Conservation (phyloP, 2,329 filamentous ascomycete genomes). For the Botrytis pseudocinerea region DNA sequence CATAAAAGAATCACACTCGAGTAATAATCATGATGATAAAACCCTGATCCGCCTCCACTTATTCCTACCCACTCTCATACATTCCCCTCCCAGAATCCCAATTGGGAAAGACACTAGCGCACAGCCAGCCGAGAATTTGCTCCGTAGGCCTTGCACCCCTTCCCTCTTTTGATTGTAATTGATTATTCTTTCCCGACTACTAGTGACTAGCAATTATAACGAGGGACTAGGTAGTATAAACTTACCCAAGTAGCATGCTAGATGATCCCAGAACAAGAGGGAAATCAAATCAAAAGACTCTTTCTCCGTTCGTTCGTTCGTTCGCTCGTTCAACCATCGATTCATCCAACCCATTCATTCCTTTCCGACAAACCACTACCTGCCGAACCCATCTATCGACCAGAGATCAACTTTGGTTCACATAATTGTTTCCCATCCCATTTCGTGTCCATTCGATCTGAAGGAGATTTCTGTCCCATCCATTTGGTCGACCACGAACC, state of each 20-base stretch:
- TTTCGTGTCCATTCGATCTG: neutral
- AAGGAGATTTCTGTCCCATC: neutral
- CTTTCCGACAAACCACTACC: neutral
- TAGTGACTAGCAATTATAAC: neutral
- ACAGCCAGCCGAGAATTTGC: constrained; percentile 15
- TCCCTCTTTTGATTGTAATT: constrained; percentile 15
- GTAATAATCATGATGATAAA: neutral
- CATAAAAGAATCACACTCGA: neutral
- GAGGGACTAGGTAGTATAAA: constrained; percentile 1
- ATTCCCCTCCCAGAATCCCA: constrained; percentile 9
- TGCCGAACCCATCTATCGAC: neutral
- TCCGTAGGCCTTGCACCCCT: neutral
- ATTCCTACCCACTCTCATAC: constrained; percentile 15
- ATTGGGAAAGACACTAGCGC: constrained; percentile 13
- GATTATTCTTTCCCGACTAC: constrained; percentile 11
- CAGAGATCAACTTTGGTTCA: constrained; percentile 9
- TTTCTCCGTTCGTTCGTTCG: constrained; percentile 12
- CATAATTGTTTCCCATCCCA: neutral
- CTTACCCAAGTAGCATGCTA: neutral
- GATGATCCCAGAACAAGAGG: constrained; percentile 11
- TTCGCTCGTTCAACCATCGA: constrained; percentile 2
- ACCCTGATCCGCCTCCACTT: neutral
- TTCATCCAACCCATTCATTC: constrained; percentile 14
- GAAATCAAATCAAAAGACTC: neutral
- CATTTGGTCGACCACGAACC: neutral